Base-by-base conservation (phyloP, 495 filamentous ascomycete species). In the Penicillium chermesinum region DNA sequence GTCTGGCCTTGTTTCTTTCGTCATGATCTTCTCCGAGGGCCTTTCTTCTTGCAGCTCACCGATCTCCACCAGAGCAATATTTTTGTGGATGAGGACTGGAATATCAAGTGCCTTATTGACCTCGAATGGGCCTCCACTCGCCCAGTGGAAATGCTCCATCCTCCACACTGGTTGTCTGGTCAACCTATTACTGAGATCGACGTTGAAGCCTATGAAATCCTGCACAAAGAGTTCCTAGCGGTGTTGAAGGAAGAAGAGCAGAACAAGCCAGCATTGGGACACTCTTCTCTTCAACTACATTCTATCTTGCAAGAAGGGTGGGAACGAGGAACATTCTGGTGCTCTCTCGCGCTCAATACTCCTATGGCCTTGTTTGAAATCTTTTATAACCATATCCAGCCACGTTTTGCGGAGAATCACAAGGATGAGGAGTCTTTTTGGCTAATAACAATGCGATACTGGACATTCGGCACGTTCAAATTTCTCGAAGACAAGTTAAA, bases 161-260 rank as follows among this genome's bases (percentile, higher is more conserved):
- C 64, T 38, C 59, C 60, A 8, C 52, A 58, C 27, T 71, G 64
- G 67, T 49, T 71, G n/a, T n/a, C n/a, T n/a, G n/a, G n/a, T n/a
- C n/a, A n/a, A n/a, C n/a, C n/a, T n/a, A n/a, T n/a, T n/a, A n/a
- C n/a, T n/a, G n/a, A n/a, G n/a, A n/a, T n/a, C n/a, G n/a, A n/a
- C n/a, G n/a, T n/a, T n/a, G n/a, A n/a, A n/a, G n/a, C n/a, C n/a
- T n/a, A n/a, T n/a, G n/a, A n/a, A n/a, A n/a, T n/a, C n/a, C n/a
- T n/a, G n/a, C n/a, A n/a, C n/a, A n/a, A n/a, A n/a, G n/a, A n/a
- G n/a, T n/a, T n/a, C n/a, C n/a, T n/a, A n/a, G n/a, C n/a, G n/a
- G n/a, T n/a, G n/a, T n/a, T n/a, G n/a, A n/a, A n/a, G n/a, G n/a
- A n/a, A n/a, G n/a, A n/a, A n/a, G n/a, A n/a, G n/a, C n/a, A n/a